phyloP scores from a whole-genome alignment of 768 basidiomycete genomes.

The Mycena vulgaris region DNA sequence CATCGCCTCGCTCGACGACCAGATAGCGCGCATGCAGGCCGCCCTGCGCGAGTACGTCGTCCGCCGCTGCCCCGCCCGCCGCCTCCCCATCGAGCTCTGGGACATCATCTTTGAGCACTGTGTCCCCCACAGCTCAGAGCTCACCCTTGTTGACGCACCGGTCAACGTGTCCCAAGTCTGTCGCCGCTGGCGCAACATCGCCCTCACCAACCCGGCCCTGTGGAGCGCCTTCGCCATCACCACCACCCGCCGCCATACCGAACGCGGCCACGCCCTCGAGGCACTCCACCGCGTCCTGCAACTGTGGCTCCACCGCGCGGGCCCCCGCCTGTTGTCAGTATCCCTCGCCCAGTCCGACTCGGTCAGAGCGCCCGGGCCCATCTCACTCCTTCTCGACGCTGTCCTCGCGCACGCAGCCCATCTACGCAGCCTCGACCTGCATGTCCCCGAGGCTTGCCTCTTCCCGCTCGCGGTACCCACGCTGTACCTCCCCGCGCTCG shows the following conservation, averaged over 20 bases:
- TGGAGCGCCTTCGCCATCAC: conserved; percentile 24
- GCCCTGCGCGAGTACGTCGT: conserved; percentile 24
- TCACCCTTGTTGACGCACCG: conserved; percentile 21
- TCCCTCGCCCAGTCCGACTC: conserved; percentile 21
- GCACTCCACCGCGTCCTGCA: conserved; percentile 12
- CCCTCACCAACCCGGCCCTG: conserved; percentile 24
- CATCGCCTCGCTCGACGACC: background rate
- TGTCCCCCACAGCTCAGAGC: background rate
- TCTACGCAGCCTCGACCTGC: conserved; percentile 11
- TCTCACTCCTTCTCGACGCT: conserved; percentile 6
- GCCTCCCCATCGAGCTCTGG: conserved; percentile 36
- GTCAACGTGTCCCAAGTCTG: conserved; percentile 35
- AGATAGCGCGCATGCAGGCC: conserved; percentile 7
- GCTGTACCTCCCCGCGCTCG: conserved; percentile 28
- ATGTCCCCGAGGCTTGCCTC: conserved; percentile 21
- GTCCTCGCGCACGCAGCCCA: conserved; percentile 19
- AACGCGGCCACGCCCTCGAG: conserved; percentile 9
- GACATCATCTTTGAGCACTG: conserved; percentile 26
- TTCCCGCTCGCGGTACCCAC: conserved; percentile 19
- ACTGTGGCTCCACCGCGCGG: conserved; percentile 28
- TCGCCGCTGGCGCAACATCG: conserved; percentile 30
- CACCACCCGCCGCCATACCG: conserved; percentile 18
- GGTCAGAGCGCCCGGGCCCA: conserved; percentile 2
- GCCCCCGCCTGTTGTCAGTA: conserved; percentile 1
- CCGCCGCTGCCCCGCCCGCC: conserved; percentile 19